Conservation (phyloP, 257 asterid species). For the Nemophila menziesii region DNA sequence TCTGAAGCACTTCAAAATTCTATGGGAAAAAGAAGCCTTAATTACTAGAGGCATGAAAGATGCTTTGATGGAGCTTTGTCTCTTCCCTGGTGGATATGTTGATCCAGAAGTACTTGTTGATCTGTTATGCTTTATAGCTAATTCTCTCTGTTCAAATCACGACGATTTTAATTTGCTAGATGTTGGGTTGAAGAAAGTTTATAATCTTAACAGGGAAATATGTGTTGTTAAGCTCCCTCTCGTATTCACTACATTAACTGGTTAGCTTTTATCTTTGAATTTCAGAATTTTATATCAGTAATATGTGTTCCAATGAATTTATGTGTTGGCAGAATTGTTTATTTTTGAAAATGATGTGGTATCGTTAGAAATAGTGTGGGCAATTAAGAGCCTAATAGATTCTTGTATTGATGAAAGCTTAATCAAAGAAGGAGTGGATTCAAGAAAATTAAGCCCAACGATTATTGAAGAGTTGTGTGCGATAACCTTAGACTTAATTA, state of each 20-base stretch:
- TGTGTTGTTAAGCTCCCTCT: no score
- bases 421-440: no score
- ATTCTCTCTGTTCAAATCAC: conserved; percentile 36
- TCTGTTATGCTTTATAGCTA: conserved; percentile 63
- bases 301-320: conserved; percentile 67
- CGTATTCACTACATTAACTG: no score
- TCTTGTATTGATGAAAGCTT: conserved; percentile 72
- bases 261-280: no score
- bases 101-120: no score
- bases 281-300: no score
- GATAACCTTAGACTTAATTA: conserved; percentile 60
- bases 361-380: conserved; percentile 44
- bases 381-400: conserved; percentile 59
- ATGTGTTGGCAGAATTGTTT: no score
- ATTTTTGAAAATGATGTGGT: conserved; percentile 81
- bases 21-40: conserved; percentile 51
- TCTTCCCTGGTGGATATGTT: conserved; percentile 42
- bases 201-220: no score
- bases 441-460: conserved; percentile 59
- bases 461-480: conserved; percentile 73
- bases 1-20: conserved; percentile 60
- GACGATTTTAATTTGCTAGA: no score
- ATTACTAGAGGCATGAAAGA: no score
- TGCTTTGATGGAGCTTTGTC: conserved; percentile 51
- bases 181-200: no score